Evolutionary conservation across 495 filamentous ascomycete species (phyloP), one percentile per base, ranked within the genome.

Genomic region (Staphylotrichum longicolle): DNA sequence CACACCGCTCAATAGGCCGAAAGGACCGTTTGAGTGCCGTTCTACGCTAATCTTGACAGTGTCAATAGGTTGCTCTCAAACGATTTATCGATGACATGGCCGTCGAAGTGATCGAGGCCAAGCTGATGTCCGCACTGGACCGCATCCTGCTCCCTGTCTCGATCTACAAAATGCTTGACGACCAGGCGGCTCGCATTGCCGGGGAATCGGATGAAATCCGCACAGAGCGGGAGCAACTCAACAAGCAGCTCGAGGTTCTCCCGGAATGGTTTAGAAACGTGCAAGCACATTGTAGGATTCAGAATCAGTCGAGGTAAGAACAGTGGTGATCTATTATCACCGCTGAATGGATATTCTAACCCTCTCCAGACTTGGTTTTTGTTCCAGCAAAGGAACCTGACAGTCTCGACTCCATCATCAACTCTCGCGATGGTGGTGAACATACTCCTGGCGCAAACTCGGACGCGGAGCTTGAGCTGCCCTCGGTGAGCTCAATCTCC

Each of bases 11-110:
- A n/a, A n/a, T n/a, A n/a, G n/a, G n/a, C n/a, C n/a, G n/a, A n/a
- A n/a, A n/a, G n/a, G n/a, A n/a, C n/a, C n/a, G n/a, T n/a, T n/a
- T n/a, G n/a, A n/a, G n/a, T n/a, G n/a, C n/a, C n/a, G n/a, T n/a
- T n/a, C n/a, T n/a, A n/a, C n/a, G n/a, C n/a, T n/a, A n/a, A n/a
- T n/a, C n/a, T n/a, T n/a, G n/a, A n/a, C n/a, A 10, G 40, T 4
- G 2, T 0, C 52, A 11, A 39, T n/a, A 88, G 86, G 80, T 88
- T 65, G 80, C 86, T 1, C 67, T 86, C 55, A 78, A 82, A 61
- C 79, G 76, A 0, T 87, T 90, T 66, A 71, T 86, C n/a, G 84
- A 90, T 40, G 83, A 88, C 47, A 63, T 88, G 33, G 76, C 81
- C n/a, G n/a, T n/a, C n/a, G n/a, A n/a, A n/a, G n/a, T n/a, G n/a